These are phyloP conservation scores for Hypoxylon fragiforme DNA, from an alignment of 495 filamentous ascomycete genomes.

Conservation along the genomic window DNA sequence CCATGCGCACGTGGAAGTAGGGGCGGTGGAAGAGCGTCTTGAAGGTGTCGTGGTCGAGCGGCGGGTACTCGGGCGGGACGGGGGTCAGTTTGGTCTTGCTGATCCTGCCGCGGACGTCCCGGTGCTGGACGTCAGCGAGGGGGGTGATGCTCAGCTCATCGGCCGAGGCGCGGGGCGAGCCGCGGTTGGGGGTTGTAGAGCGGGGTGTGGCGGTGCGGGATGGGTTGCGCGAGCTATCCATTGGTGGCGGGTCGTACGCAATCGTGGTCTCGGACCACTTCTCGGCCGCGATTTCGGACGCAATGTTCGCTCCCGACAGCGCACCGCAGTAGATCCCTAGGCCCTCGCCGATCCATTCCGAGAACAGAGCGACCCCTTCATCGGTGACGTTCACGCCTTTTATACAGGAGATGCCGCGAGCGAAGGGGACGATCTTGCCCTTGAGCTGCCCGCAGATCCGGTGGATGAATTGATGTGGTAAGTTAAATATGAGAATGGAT, in stretches of 20 bases:
- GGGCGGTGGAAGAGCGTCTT: conserved; percentile 90
- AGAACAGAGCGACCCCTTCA: conserved; percentile 82
- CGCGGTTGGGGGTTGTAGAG: conserved; percentile 54
- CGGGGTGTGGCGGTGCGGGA: conserved; percentile 69
- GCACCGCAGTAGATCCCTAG: conserved; percentile 97
- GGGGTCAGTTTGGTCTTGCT: conserved; percentile 69
- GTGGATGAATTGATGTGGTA: conserved; percentile 97
- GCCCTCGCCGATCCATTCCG: conserved; percentile 87
- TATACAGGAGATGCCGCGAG: conserved; percentile 94
- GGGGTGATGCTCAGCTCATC: conserved; percentile 61
- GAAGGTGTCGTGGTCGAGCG: conserved; percentile 76
- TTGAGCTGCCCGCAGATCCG: conserved; percentile 82
- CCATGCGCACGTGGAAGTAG: conserved; percentile 95
- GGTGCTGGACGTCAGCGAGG: conserved; percentile 53
- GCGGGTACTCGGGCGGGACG: conserved; percentile 76
- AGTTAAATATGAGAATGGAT: conserved; percentile 91
- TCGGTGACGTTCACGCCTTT: conserved; percentile 93
- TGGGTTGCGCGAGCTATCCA: conserved; percentile 71
- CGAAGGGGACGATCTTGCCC: conserved; percentile 87
- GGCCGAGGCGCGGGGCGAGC: conserved; percentile 45
- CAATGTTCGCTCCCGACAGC: conserved; percentile 95
- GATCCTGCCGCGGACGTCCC: conserved; percentile 62
- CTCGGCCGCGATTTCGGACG: conserved; percentile 89
- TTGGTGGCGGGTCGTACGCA: conserved; percentile 89
- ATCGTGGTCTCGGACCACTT: conserved; percentile 97